Base-by-base conservation (phyloP, 73 alveolate genomes). In the Halteria grandinella region DNA sequence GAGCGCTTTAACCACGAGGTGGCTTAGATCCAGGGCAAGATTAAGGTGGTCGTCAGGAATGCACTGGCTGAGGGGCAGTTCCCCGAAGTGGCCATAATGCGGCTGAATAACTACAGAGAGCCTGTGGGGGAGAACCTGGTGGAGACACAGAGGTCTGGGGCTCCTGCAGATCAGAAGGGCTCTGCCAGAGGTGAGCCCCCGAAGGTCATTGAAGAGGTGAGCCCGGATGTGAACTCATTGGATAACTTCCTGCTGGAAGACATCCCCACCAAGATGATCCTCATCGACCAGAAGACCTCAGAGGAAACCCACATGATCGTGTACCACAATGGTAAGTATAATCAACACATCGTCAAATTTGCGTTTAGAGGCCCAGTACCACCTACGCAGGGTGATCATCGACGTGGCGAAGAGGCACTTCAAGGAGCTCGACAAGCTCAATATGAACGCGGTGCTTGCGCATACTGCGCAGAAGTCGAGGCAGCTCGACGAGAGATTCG, bases 361-460 rank as follows among this genome's bases (percentile, higher is more conserved):
- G n/a, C n/a, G n/a, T n/a, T 72, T 73, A 1, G 91, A 82, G 50
- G 87, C 91, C 15, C 83, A 70, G 40, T 52, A 54, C 25, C 82
- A 73, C 12, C 55, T 66, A 14, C 74, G 91, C 55, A 70, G 57
- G 36, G n/a, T 82, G n/a, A 11, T 71, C 8, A 82, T 82, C 12
- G 91, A 82, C 40, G 44, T 47, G 0, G 86, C 87, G 15, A 82
- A 72, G 70, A 82, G 73, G 76, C 86, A 71, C 33, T 82, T 71
- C 69, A 70, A 58, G 41, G 91, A 82, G 40, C 70, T 82, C 1
- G 91, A 82, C 50, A 82, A 72, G 58, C 59, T 72, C 0, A 54
- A 62, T 27, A 47, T 58, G 24, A 51, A 52, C 20, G 70, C 87
- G 8, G 75, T 82, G 2, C 54, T 82, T 25, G 58, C 66, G 2